A percentile compares a stretch with the other conserved stretches of the same genome.
These are phyloP conservation scores for Saccharomyces hybrid DNA, from an alignment of 1,139 yeast species.

Conservation along the genomic window DNA sequence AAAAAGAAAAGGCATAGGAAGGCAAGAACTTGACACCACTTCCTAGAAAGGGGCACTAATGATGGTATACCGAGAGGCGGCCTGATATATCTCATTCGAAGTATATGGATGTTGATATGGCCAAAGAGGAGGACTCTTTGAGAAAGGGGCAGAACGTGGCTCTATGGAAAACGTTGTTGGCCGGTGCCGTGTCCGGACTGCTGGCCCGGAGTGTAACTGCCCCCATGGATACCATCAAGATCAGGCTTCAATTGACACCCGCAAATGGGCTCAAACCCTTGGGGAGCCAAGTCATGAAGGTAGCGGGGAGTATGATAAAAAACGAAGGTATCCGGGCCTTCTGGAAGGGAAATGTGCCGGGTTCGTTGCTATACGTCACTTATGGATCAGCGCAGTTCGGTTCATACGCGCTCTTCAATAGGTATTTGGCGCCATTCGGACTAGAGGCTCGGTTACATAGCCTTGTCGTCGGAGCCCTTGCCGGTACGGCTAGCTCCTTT, in stretches of 20 bases:
- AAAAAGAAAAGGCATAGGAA: slow-evolving; percentile 3
- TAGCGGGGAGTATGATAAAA: slow-evolving; percentile 34
- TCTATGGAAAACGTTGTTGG: slow-evolving; percentile 42
- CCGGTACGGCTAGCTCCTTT: slow-evolving; percentile 70
- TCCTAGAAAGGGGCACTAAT: background rate
- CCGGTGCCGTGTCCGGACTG: slow-evolving; percentile 72
- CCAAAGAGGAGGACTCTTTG: slow-evolving; percentile 40
- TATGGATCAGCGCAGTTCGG: slow-evolving; percentile 87
- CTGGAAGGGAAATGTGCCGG: slow-evolving; percentile 96
- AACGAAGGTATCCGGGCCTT: slow-evolving; percentile 57
- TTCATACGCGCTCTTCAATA: slow-evolving; percentile 53
- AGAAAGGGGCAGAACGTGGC: slow-evolving; percentile 44
- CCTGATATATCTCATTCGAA: background rate
- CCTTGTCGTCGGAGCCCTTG: slow-evolving; percentile 61
- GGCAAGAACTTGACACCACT: background rate
- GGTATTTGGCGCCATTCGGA: slow-evolving; percentile 33
- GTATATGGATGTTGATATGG: slow-evolving; percentile 11
- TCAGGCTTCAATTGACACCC: slow-evolving; percentile 62
- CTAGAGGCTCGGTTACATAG: slow-evolving; percentile 27
- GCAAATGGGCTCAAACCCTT: slow-evolving; percentile 23
- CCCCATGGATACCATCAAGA: slow-evolving; percentile 84
- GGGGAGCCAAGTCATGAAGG: slow-evolving; percentile 30
- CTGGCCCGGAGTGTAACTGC: slow-evolving; percentile 68
- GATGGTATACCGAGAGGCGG: background rate
- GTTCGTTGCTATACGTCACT: slow-evolving; percentile 72